Evolutionary conservation across 2,329 filamentous ascomycete genomes (phyloP).

Genomic region (Fusarium setosum): DNA sequence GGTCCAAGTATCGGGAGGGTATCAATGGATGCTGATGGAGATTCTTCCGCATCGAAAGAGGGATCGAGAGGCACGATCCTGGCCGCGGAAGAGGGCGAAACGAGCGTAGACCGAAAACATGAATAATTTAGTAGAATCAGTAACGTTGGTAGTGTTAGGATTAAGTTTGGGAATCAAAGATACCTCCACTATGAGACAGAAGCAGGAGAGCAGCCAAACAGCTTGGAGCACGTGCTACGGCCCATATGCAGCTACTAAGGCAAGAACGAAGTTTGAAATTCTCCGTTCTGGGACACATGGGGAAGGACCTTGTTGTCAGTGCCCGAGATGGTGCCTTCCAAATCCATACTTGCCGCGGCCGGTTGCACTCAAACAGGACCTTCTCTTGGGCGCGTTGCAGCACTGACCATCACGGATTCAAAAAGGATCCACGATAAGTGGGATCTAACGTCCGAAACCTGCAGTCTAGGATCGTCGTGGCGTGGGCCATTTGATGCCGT

Average conservation of each 20-base stretch:
- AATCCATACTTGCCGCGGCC: constrained; percentile 38
- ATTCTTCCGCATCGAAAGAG: too few relatives aligned
- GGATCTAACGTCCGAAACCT: background rate
- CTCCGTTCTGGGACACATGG: background rate
- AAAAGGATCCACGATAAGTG: background rate
- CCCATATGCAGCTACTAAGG: constrained; percentile 8
- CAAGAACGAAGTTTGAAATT: constrained; percentile 29
- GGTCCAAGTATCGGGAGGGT: background rate
- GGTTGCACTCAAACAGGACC: background rate
- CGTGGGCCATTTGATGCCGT: background rate
- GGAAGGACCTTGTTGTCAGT: constrained; percentile 5
- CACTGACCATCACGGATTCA: background rate
- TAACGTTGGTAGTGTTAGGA: background rate
- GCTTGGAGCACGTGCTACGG: constrained; percentile 25
- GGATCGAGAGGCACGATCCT: background rate
- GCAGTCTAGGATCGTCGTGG: background rate
- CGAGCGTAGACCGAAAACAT: background rate
- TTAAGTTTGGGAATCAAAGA: background rate
- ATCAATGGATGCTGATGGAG: too few relatives aligned
- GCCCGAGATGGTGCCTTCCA: constrained; percentile 23
- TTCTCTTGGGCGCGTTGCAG: background rate
- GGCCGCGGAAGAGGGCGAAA: background rate
- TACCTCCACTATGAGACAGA: background rate
- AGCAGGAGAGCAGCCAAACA: constrained; percentile 19
- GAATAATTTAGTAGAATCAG: background rate